phyloP scores from a whole-genome alignment of 1,139 yeast genomes.

The Hemisphaericaspora lyxosophila region DNA sequence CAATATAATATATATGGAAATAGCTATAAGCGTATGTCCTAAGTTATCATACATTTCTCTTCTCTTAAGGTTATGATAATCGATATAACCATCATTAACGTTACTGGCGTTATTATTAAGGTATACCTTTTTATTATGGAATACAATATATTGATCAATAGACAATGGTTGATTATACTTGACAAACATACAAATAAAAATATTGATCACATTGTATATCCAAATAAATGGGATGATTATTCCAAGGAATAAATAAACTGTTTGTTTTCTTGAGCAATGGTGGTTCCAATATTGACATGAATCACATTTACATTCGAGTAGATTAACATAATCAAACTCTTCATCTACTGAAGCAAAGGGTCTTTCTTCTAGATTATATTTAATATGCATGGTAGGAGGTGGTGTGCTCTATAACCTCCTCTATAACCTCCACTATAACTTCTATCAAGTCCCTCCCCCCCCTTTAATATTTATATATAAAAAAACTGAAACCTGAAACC shows the following conservation, averaged over 20 bases:
- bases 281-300: constrained; percentile 15
- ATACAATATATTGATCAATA: constrained; percentile 13
- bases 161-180: constrained; percentile 12
- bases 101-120: background rate
- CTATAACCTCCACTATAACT: no score
- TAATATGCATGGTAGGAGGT: background rate
- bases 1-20: constrained; percentile 11
- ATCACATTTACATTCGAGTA: constrained; percentile 17
- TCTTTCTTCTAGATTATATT: constrained; percentile 2
- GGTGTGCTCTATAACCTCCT: background rate
- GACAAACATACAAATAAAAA: constrained; percentile 11
- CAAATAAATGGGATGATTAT: constrained; percentile 24
- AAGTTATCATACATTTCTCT: constrained; percentile 9
- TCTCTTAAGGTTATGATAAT: constrained; percentile 10
- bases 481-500: background rate
- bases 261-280: constrained; percentile 3
- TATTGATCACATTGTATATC: constrained; percentile 15
- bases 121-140: constrained; percentile 4
- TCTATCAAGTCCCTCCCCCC: background rate
- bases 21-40: constrained; percentile 15
- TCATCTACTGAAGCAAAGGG: constrained; percentile 2
- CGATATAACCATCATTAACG: constrained; percentile 5
- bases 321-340: constrained; percentile 9
- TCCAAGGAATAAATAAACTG: constrained; percentile 18
- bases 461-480: background rate